These are phyloP conservation scores for Colletotrichum trifolii DNA, from an alignment of 2,329 filamentous ascomycete species.

Conservation along the genomic window DNA sequence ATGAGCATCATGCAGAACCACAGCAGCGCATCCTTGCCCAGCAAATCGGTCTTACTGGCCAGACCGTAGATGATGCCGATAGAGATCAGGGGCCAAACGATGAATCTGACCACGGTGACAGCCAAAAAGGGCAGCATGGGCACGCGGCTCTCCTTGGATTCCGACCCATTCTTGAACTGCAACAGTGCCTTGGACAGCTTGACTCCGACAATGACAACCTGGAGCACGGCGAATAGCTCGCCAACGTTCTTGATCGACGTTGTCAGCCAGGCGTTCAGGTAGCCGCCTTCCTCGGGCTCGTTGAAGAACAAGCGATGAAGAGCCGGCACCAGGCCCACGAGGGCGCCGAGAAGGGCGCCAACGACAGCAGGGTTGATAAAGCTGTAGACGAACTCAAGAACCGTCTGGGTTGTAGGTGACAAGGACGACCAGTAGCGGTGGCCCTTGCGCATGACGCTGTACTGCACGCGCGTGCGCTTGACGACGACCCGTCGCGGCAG, in stretches of 20 bases:
- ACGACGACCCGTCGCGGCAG: conserved; percentile 41
- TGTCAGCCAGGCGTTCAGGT: conserved; percentile 75
- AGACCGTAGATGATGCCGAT: conserved; percentile 66
- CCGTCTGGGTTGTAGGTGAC: conserved; percentile 40
- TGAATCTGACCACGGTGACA: conserved; percentile 66
- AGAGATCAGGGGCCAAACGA: conserved; percentile 64
- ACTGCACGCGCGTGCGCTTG: conserved; percentile 41
- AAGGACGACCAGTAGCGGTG: conserved; percentile 26
- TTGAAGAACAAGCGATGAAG: conserved; percentile 73
- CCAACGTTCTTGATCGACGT: conserved; percentile 70
- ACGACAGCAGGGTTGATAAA: conserved; percentile 73
- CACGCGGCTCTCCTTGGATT: conserved; percentile 44
- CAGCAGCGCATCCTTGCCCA: conserved; percentile 70
- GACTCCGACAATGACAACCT: conserved; percentile 75
- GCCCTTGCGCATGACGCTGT: conserved; percentile 18
- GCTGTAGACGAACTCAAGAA: conserved; percentile 50
- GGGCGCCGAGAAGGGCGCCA: conserved; percentile 67
- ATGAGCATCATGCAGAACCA: conserved; percentile 69
- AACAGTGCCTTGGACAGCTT: conserved; percentile 66
- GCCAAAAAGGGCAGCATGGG: conserved; percentile 58
- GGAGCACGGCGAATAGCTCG: conserved; percentile 71
- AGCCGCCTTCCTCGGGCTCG: conserved; percentile 66
- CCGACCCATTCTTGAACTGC: conserved; percentile 45
- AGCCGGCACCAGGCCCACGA: conserved; percentile 69
- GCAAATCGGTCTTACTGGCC: conserved; percentile 60